Percentiles rank a stretch among this genome's conserved stretches.
These are phyloP conservation scores for Penicillium sclerotigenum DNA, from an alignment of 2,329 filamentous ascomycete genomes.

Conservation along the genomic window DNA sequence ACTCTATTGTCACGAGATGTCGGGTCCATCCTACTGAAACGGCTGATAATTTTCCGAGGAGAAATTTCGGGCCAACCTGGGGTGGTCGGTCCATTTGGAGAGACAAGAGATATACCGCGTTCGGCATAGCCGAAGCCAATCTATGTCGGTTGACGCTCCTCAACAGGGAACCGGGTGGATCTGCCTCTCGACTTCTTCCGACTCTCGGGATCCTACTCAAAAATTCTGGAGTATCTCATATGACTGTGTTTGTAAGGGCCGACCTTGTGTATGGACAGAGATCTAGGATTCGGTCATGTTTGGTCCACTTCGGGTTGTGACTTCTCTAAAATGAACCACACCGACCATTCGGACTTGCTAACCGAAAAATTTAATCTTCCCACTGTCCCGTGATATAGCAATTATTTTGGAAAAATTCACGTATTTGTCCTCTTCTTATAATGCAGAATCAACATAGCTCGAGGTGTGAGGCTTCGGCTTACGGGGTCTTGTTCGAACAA, in stretches of 20 bases:
- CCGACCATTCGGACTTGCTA: too few species aligned
- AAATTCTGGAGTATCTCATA: neutral
- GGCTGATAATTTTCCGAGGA: neutral
- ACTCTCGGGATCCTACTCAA: neutral
- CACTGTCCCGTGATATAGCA: too few species aligned
- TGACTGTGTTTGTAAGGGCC: too few species aligned
- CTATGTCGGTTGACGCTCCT: neutral
- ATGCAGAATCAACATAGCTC: too few species aligned
- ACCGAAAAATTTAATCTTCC: too few species aligned
- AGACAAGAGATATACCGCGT: neutral
- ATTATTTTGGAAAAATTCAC: too few species aligned
- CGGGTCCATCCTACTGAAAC: neutral
- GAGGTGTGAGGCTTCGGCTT: too few species aligned
- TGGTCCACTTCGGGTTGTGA: too few species aligned
- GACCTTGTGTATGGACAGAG: neutral
- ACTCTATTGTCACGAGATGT: neutral
- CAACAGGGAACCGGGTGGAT: neutral
- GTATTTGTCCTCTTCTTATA: too few species aligned
- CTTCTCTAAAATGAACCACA: too few species aligned
- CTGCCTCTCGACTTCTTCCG: neutral
- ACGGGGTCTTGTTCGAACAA: too few species aligned
- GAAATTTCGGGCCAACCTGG: neutral
- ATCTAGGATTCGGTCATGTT: too few species aligned
- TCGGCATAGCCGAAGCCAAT: neutral
- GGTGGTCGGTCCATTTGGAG: neutral